phyloP scores from a whole-genome alignment of 2,329 filamentous ascomycete genomes.

The Ophiostoma pallidulum region DNA sequence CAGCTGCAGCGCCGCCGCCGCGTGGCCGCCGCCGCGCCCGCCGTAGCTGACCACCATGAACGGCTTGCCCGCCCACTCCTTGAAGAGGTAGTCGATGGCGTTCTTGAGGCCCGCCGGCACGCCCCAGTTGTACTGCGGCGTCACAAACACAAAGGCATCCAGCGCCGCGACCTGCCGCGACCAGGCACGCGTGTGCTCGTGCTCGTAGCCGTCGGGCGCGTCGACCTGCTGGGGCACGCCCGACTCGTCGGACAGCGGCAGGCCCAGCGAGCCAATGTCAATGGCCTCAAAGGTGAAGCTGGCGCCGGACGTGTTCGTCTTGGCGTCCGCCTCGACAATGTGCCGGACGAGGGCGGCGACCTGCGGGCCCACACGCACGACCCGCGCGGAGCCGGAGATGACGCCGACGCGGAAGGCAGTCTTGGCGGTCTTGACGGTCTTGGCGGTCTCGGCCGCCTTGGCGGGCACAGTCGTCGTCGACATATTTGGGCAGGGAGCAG shows the following conservation, averaged over 20 bases:
- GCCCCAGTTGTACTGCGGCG: slow-evolving; percentile 38
- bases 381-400: slow-evolving; percentile 21
- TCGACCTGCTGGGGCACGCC: slow-evolving; percentile 24
- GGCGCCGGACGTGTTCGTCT: neutral
- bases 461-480: too few relatives aligned
- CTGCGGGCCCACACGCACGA: slow-evolving; percentile 19
- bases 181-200: slow-evolving; percentile 29
- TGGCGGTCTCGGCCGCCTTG: neutral
- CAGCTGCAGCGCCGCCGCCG: slow-evolving; percentile 19
- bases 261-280: slow-evolving; percentile 24
- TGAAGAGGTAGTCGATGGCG: slow-evolving; percentile 41
- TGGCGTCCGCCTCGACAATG: slow-evolving; percentile 14
- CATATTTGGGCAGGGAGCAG: too few relatives aligned
- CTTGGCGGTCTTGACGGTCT: neutral
- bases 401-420: slow-evolving; percentile 18
- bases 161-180: slow-evolving; percentile 22
- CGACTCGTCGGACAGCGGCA: slow-evolving; percentile 29
- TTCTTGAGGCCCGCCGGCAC: slow-evolving; percentile 40
- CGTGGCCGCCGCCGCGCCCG: slow-evolving; percentile 26
- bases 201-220: slow-evolving; percentile 22
- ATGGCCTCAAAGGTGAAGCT: slow-evolving; percentile 17
- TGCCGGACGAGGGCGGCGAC: slow-evolving; percentile 17
- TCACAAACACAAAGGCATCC: slow-evolving; percentile 25
- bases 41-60: slow-evolving; percentile 40
- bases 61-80: slow-evolving; percentile 41